phyloP scores from a whole-genome alignment of 208 protist species.

The Acanthamoeba rhysodes region DNA sequence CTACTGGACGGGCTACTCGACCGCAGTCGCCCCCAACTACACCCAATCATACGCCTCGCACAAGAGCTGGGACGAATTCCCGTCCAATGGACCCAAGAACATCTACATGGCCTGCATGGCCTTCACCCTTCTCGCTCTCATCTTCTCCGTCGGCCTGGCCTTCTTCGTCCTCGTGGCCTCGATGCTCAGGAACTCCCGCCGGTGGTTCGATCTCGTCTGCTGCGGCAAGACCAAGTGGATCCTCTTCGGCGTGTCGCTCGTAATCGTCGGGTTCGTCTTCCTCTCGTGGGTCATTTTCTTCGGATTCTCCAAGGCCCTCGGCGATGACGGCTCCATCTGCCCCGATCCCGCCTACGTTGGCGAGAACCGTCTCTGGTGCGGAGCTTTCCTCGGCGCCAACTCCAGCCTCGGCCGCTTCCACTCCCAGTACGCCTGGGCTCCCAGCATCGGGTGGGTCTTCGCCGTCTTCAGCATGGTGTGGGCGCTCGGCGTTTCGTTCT shows the following conservation, averaged over 20 bases:
- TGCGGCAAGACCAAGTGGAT: slow-evolving; percentile 77
- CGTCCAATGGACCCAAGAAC: slow-evolving; percentile 33
- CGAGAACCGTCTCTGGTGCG: slow-evolving; percentile 59
- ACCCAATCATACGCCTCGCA: slow-evolving; percentile 25
- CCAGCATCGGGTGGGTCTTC: slow-evolving; percentile 65
- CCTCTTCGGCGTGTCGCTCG: slow-evolving; percentile 65
- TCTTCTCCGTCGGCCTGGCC: slow-evolving; percentile 46
- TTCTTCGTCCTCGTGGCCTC: slow-evolving; percentile 63
- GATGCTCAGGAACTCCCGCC: slow-evolving; percentile 56
- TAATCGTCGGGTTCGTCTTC: slow-evolving; percentile 74
- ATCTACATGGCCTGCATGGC: slow-evolving; percentile 69
- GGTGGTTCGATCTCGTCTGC: slow-evolving; percentile 62
- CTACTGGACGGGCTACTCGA: slow-evolving; percentile 61
- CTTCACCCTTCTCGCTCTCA: slow-evolving; percentile 19
- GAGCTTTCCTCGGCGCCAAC: slow-evolving; percentile 59
- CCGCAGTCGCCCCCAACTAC: slow-evolving; percentile 25
- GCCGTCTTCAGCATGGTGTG: slow-evolving; percentile 63
- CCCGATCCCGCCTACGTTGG: slow-evolving; percentile 62
- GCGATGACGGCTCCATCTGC: slow-evolving; percentile 72
- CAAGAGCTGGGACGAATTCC: slow-evolving; percentile 69
- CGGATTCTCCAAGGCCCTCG: slow-evolving; percentile 58
- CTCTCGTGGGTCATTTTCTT: slow-evolving; percentile 74
- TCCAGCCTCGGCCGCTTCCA: slow-evolving; percentile 47
- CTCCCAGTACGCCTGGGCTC: slow-evolving; percentile 62
- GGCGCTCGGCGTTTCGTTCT: slow-evolving; percentile 63